Evolutionary conservation across 208 protist genomes (phyloP), one percentile per base, ranked within the genome.

Genomic region (Acanthamoeba castellanii): DNA sequence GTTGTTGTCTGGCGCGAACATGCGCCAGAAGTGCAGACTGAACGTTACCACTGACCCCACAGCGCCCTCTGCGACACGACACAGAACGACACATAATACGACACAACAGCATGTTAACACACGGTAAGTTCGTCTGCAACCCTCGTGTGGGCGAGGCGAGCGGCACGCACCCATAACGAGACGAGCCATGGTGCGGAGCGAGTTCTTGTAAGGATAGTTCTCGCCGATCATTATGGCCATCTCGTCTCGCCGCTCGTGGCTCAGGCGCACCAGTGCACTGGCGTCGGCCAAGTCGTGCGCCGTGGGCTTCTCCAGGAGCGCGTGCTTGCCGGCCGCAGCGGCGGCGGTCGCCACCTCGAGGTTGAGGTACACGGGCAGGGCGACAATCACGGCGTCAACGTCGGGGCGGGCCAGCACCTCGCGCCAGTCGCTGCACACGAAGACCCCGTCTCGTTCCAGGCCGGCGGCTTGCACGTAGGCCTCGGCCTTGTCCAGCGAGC

Each of bases 191-290:
- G 47, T n/a, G 22, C 37, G 47, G 34, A 70, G 50, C 2, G 84
- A 70, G 25, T 45, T 22, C 30, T 91, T 91, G 84, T 91, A 91
- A 32, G 84, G 84, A 32, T 91, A 91, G 34, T 91, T 91, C 84
- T 91, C 84, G 9, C 52, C 84, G 32, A 91, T 50, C 84, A 91
- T 91, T 13, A 91, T 32, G n/a, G 34, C 25, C 76, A 85, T 2
- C 8, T 57, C n/a, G 55, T 32, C 72, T 9, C 30, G 84, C 4
- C 18, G 37, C 34, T 91, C 5, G 7, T 91, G 50, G 47, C 34
- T 32, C 47, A 91, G 59, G 27, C 25, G 47, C 7, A 91, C 52
- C 32, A 91, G 7, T 27, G 25, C 84, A 5, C 6, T 8, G 37
- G 84, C 84, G 42, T 91, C 84, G 4, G 61, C 84, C 14, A 91